Conservation (phyloP, 2,329 filamentous ascomycete species). For the Xylaria digitata region DNA sequence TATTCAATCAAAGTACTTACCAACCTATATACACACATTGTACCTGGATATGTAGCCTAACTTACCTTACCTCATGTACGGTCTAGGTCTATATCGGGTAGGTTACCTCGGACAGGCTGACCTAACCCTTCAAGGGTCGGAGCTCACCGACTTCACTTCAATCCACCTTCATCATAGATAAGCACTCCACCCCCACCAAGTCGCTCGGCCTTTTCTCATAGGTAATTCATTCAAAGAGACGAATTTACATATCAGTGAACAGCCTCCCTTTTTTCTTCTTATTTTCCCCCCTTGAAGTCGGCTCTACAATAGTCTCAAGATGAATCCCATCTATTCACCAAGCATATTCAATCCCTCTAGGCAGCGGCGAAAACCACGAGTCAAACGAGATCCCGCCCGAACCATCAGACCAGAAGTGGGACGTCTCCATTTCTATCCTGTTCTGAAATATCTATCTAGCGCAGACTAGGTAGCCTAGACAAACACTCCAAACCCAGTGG, state of each 20-base stretch:
- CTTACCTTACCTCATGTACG: too few relatives aligned
- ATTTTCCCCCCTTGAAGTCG: too few relatives aligned
- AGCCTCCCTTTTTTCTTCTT: too few relatives aligned
- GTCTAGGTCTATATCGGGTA: neutral
- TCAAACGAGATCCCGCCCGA: neutral
- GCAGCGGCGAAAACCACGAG: neutral
- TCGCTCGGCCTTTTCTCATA: neutral
- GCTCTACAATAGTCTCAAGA: too few relatives aligned
- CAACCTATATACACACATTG: too few relatives aligned
- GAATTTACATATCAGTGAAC: neutral
- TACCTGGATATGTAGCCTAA: too few relatives aligned
- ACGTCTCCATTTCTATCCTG: slow-evolving; percentile 12
- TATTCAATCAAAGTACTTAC: too few relatives aligned
- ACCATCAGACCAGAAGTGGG: slow-evolving; percentile 1
- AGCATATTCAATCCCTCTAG: neutral
- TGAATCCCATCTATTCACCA: too few relatives aligned
- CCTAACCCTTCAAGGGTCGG: slow-evolving; percentile 12
- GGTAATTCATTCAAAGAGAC: neutral
- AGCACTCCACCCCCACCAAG: slow-evolving; percentile 1
- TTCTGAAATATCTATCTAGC: slow-evolving; percentile 2
- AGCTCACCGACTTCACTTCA: slow-evolving; percentile 25
- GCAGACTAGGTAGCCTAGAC: neutral
- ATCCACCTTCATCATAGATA: slow-evolving; percentile 5
- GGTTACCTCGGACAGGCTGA: slow-evolving; percentile 2
- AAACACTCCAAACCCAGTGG: slow-evolving; percentile 1